These are phyloP conservation scores for Aspergillus nomiae DNA, from an alignment of 2,329 filamentous ascomycete genomes.

Conservation along the genomic window DNA sequence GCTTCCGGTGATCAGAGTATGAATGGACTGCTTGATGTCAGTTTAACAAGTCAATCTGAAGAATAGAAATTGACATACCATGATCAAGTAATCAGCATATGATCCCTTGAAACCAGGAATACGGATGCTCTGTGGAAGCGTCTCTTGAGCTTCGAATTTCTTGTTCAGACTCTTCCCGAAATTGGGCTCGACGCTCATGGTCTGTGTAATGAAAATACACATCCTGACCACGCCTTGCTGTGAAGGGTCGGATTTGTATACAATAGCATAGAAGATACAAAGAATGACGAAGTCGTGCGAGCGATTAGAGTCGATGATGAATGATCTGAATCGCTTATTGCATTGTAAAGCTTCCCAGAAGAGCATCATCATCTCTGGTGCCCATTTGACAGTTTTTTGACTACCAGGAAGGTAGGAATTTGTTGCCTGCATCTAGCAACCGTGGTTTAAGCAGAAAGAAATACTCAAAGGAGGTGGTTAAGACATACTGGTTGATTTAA, in stretches of 20 bases:
- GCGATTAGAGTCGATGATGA: constrained; percentile 93
- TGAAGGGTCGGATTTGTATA: constrained; percentile 80
- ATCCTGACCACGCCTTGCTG: constrained; percentile 93
- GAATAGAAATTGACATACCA: constrained; percentile 51
- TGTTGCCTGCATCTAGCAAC: constrained; percentile 71
- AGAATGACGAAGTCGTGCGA: constrained; percentile 91
- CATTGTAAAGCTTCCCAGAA: constrained; percentile 98
- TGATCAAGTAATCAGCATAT: constrained; percentile 92
- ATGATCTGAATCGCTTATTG: constrained; percentile 95
- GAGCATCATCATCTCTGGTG: constrained; percentile 92
- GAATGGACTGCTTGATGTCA: constrained; percentile 68
- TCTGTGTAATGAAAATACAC: constrained; percentile 97
- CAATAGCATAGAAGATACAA: constrained; percentile 87
- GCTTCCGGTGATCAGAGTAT: constrained; percentile 85
- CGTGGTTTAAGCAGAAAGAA: constrained; percentile 14
- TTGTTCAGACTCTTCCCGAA: constrained; percentile 92
- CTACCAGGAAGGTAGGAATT: constrained; percentile 84
- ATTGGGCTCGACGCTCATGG: constrained; percentile 85
- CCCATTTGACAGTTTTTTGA: constrained; percentile 78
- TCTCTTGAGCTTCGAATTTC: constrained; percentile 84
- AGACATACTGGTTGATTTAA: constrained; percentile 74
- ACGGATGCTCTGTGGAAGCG: constrained; percentile 76
- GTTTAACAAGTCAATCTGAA: background rate
- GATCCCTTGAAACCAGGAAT: constrained; percentile 83
- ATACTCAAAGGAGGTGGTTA: background rate